Evolutionary conservation across 352 stramenopile species (phyloP), one percentile per base, ranked within the genome.

Genomic region (Globisporangium perplexum): DNA sequence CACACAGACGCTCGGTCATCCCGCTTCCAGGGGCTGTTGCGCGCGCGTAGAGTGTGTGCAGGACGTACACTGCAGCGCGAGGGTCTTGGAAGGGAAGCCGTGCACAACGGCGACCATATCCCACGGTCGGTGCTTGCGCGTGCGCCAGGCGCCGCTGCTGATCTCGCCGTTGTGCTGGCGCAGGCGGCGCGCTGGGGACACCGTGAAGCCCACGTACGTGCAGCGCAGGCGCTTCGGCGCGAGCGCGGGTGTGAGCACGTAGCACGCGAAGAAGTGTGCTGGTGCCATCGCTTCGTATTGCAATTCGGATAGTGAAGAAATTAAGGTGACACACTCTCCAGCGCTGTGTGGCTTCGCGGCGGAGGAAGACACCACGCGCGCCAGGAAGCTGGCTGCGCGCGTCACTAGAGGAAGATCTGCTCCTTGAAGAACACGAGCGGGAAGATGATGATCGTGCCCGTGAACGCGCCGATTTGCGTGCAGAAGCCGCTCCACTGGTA

Each of bases 151-250:
- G 33, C 82, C 82, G n/a, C 71, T 70, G 5, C 69, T 52, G 14
- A 92, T 54, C 56, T 90, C 82, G 31, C 82, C 82, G 45, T 92
- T 92, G 50, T 92, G 79, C 58, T 90, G 79, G 5, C 79, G 72
- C 50, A 92, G 68, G 17, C 79, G 73, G 3, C 82, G 68, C 42
- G 65, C 69, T 2, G 79, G 82, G 0, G 66, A 55, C 18, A 86
- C 64, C 1, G 79, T 90, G 49, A 88, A 90, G 35, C 82, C 79
- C 30, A 90, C 63, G 57, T 92, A 90, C 15, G 81, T 79, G 59
- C 67, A 81, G 26, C 68, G 68, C 36, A 86, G 56, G 1, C 72
- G 74, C 60, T 80, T 69, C 46, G 77, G 71, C 18, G 72, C 24
- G 47, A 62, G 52, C 60, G 65, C 57, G 20, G 81, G 77, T 59